Base-by-base conservation (phyloP, 306 rosid species). In the Casuarina glauca region DNA sequence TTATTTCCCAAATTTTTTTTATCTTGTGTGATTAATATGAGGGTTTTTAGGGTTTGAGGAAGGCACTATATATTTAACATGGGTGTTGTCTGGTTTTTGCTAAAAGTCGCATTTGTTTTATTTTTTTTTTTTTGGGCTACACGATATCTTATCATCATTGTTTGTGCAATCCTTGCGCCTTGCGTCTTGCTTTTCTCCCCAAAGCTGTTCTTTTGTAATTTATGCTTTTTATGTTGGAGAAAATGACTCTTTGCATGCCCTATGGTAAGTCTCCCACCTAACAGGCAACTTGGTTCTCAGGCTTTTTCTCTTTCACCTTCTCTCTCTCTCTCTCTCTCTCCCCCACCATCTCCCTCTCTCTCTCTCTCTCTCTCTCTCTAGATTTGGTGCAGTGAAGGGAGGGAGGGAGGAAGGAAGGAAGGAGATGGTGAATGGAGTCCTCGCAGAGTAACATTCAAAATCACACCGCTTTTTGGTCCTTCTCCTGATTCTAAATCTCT, bases 81-180 rank as follows among this genome's bases (percentile, higher is more conserved):
- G 87, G 77, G 81, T 82, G 66, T 71, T 84, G 76, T 78, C 79
- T 76, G 84, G 10, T 32, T 63, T 72, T 54, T 84, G 32, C 62
- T 62, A 64, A 45, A 64, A 62, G 55, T 79, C 50, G 48, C 71
- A 66, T 66, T 66, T 66, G 71, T 49, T 3, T 55, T 75, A 76
- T 49, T 74, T 0, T 26, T 0, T 26, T 26, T 26, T 0, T 26
- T 26, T 26, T 26, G 32, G 32, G 32, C 90, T 77, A 80, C 93
- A 76, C 68, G 79, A 80, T 84, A 84, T 82, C 80, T 73, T 83
- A 80, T 81, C 93, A 87, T 88, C 87, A 88, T 87, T 91, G 91
- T 87, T 82, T 87, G 90, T 82, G 86, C 86, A 78, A 85, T 69
- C 50, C 63, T 78, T 68, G 69, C 46, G 45, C 50, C 63, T 78